A percentile compares a stretch with the other conserved stretches of the same genome.
These are phyloP conservation scores for Arachis hypogaea DNA, from an alignment of 306 rosid species.

Conservation along the genomic window DNA sequence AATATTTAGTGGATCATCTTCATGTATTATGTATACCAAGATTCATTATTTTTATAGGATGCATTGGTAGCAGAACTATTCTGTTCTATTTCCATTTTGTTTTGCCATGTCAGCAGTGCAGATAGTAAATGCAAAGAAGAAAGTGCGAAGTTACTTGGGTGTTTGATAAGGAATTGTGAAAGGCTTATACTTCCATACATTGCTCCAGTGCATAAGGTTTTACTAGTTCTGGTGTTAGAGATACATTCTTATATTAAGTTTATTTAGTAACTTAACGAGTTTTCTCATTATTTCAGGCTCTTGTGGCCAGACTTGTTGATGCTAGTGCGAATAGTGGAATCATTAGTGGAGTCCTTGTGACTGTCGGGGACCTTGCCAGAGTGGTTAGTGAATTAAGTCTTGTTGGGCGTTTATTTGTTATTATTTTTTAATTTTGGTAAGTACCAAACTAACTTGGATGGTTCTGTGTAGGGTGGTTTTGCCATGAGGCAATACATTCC, in stretches of 20 bases:
- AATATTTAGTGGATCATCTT: constrained; percentile 11
- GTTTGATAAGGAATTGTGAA: constrained; percentile 96
- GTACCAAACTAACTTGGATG: constrained; percentile 32
- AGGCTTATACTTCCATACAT: constrained; percentile 89
- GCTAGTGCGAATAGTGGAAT: constrained; percentile 83
- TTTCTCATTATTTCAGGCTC: constrained; percentile 69
- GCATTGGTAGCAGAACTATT: constrained; percentile 22
- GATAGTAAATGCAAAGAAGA: constrained; percentile 99
- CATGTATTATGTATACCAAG: not conserved
- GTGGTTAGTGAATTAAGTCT: constrained; percentile 74
- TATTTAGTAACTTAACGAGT: constrained; percentile 22
- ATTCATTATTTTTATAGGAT: constrained; percentile 21
- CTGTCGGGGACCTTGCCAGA: constrained; percentile 99
- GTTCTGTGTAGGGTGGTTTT: constrained; percentile 81
- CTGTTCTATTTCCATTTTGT: constrained; percentile 37
- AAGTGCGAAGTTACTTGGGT: constrained; percentile 94
- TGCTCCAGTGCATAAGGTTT: constrained; percentile 96
- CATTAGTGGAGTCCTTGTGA: constrained; percentile 94
- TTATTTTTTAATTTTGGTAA: not conserved
- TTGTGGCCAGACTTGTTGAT: constrained; percentile 83
- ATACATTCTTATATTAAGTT: constrained; percentile 19
- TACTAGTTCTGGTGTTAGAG: constrained; percentile 24
- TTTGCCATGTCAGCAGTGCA: constrained; percentile 76
- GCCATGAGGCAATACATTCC: constrained; percentile 97
- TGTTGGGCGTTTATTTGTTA: constrained; percentile 20